Base-by-base conservation (phyloP, 441 rosid genomes). In the Populus hybrid region DNA sequence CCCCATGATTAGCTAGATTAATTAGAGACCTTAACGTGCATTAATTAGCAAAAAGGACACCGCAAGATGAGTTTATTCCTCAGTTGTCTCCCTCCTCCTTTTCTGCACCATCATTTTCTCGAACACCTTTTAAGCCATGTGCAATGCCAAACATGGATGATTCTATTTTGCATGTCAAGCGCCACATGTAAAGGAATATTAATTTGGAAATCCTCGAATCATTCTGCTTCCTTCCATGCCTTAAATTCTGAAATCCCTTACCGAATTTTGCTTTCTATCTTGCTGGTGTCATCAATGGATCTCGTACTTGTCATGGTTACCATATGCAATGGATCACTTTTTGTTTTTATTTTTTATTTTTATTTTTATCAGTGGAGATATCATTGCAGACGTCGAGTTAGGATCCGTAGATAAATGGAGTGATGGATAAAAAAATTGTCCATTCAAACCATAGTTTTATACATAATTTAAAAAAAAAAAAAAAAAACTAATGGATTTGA, bases 121-220 rank as follows among this genome's bases (percentile, higher is more conserved):
- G 20, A 67, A 26, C 21, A 46, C 28, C 36, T 36, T 50, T 70
- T 26, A 76, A 46, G 80, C 81, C 86, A 86, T 84, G 89, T 82
- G 85, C 74, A 67, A 68, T 63, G 75, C 11, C 78, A 74, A 69
- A 80, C 81, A 78, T 81, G 82, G 81, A 82, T 82, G 81, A 83
- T 78, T 84, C 84, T 68, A 18, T 63, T 46, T 76, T 77, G 82
- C 87, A 78, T 83, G 85, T 81, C 83, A 66, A 77, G 69, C 68
- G 87, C 80, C 87, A 82, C 81, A 42, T 72, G 61, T 83, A 79
- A 38, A 67, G 73, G 71, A 82, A 70, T 42, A 77, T 70, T 24
- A 10, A 8, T 28, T 10, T 9, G 61, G 28, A 18, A 42, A 66
- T 63, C 81, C 75, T 6, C 40, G 72, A 84, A 87, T 81, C 83